Base-by-base conservation (phyloP, 2,329 filamentous ascomycete genomes). In the Hymenoscyphus occultus region DNA sequence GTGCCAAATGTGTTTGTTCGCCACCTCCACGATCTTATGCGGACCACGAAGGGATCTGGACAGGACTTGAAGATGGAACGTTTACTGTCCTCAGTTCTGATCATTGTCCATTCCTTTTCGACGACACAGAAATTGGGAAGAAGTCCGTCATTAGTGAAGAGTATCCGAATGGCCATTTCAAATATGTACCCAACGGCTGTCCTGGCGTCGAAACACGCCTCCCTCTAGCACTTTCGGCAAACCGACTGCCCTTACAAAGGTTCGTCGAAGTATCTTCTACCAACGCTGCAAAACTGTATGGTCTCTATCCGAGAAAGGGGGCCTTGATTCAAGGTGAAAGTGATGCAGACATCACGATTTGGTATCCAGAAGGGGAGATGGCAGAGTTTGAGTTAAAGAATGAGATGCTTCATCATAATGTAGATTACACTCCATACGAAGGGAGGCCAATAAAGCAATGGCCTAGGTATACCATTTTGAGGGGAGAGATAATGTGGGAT, bases 341-440 rank as follows among this genome's bases (percentile, higher is more conserved):
- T 58, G 84, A 87, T 73, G 84, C 84, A 0, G 84, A 87, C 73
- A 72, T 87, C 42, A 81, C 82, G 12, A 80, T 86, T 22, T 87
- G 84, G 83, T 84, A 86, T 72, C 83, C 83, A 0, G 75, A 80
- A 12, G 78, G 75, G 48, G 62, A 59, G 2, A 75, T 80, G 69
- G 72, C 80, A 19, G 74, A 77, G 13, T 80, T 84, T 67, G 74
- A 70, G 28, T 65, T 85, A 64, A 82, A 75, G 51, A 86, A 87
- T 69, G 76, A 77, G 7, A 81, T 82, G 75, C 73, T 88, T 67
- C 85, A 89, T 73, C 86, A 88, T 71, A 80, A 84, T 66, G 81
- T 86, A 2, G 85, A 89, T 70, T 87, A 88, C 70, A 87, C 85
- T 9, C 85, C 86, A 0, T 88, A 83, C 69, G 85, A 88, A 72